Evolutionary conservation across 257 asterid genomes (phyloP).

Genomic region (Solanum virginianum): DNA sequence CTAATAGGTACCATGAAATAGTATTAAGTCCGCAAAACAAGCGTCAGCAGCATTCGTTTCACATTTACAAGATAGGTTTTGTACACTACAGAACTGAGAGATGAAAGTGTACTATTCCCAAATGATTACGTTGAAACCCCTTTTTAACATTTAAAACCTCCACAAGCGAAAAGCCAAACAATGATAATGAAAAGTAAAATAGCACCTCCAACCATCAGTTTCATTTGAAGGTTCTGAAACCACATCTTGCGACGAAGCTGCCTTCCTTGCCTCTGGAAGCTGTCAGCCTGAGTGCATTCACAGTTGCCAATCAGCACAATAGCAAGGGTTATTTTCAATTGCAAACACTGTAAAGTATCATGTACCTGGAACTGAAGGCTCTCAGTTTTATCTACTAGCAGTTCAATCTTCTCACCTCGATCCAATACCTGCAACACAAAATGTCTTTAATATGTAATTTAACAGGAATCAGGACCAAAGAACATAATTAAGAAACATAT

Average conservation of each 20-base stretch:
- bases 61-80: slow-evolving; percentile 13
- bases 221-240: slow-evolving; percentile 83
- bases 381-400: slow-evolving; percentile 89
- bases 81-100: not conserved
- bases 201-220: slow-evolving; percentile 64
- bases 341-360: not conserved
- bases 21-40: not conserved
- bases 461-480: not conserved
- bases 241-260: slow-evolving; percentile 91
- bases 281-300: slow-evolving; percentile 61
- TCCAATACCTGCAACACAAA: slow-evolving; percentile 61
- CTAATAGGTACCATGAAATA: not conserved
- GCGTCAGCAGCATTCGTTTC: not conserved
- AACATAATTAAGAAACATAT: not conserved
- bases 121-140: not conserved
- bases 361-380: slow-evolving; percentile 93
- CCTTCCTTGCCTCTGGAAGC: slow-evolving; percentile 96
- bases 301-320: not conserved
- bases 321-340: not conserved
- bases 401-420: slow-evolving; percentile 91
- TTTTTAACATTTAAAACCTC: slow-evolving; percentile 26
- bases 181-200: slow-evolving; percentile 34
- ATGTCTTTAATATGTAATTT: not conserved
- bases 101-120: not conserved
- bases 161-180: slow-evolving; percentile 55